Base-by-base conservation (phyloP, 1,284 basidiomycete species). In the Ganoderma multipileum region DNA sequence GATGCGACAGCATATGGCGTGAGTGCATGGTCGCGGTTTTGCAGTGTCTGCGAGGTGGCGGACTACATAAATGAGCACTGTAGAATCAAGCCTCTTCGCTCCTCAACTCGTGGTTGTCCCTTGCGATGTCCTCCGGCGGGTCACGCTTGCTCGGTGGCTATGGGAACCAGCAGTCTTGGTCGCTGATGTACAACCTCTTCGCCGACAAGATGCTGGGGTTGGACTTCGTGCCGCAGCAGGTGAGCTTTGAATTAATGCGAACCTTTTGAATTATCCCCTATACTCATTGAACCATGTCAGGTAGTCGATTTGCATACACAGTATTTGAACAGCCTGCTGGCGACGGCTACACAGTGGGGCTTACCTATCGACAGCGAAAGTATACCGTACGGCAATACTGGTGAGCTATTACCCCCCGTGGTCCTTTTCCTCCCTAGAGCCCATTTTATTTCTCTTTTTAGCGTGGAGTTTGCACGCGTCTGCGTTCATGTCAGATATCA, bases 171-270 rank as follows among this genome's bases (percentile, higher is more conserved):
- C 74, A 73, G 71, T 84, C 84, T 77, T 91, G 89, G 87, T 86
- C 87, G 8, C 75, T 90, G 54, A 79, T 87, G 28, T 92, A 93
- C 79, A 92, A 92, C 77, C 76, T 92, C 16, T 91, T 83, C 68
- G 88, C 84, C 6, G 90, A 92, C 77, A 87, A 85, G 73, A 78
- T 92, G 36, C 81, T 92, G 4, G 69, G 69, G 12, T 72, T 72
- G 0, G 61, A 68, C 33, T 59, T 79, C 30, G 64, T 79, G 0
- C 62, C 67, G 33, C 61, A 73, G 20, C 39, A 67, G 26, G 78
- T 78, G 59, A 39, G 75, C 67, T 14, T 16, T n/a, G 18, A 39
- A 23, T 28, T 18, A 30, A 8, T 47, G 26, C 23, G 16, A 39
- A 12, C 1, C 26, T 44, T 23, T 11, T 28, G 14, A 1, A 9